Evolutionary conservation across 2,329 filamentous ascomycete genomes (phyloP), one percentile per base, ranked within the genome.

Genomic region (Madurella fahalii): DNA sequence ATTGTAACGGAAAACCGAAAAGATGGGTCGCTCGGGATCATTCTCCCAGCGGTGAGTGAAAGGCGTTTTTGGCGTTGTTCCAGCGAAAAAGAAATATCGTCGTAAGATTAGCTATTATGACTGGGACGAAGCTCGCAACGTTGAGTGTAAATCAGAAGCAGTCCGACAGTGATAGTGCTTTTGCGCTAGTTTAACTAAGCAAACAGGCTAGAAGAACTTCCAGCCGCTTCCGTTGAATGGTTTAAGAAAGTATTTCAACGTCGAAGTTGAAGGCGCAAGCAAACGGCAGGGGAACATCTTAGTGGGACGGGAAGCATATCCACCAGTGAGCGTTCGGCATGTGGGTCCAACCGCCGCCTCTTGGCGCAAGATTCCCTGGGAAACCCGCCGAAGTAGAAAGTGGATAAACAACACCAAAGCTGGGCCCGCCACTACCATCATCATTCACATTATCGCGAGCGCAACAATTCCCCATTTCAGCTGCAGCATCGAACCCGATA

Each of bases 341-440:
- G 42, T 40, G 49, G 46, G 12, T 15, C 31, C 31, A 31, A 39
- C 9, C 20, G 40, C 15, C 11, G 2, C 17, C 20, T 52, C 52
- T 56, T 58, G 59, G 54, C 47, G 20, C 17, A 11, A 40, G 48
- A 43, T 50, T 54, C 18, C 60, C 60, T 52, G 54, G 54, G 61
- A 60, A 61, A 63, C 61, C 57, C 43, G 45, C 54, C 56, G 41
- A 57, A 53, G 47, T 39, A 59, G 58, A 55, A 58, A 49, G 49
- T 17, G 42, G 45, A 53, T 63, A 65, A 65, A 63, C 61, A 65
- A 59, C 12, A 30, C 17, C 34, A 39, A 50, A 37, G 8, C 18
- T 34, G 31, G 34, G 20, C 47, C 37, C 37, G n/a, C 39, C 42
- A 49, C 32, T 25, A 41, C 25, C 47, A 40, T 44, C 25, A 46